These are phyloP conservation scores for Phaeoacremonium minimum DNA, from an alignment of 2,329 filamentous ascomycete genomes.

Conservation along the genomic window DNA sequence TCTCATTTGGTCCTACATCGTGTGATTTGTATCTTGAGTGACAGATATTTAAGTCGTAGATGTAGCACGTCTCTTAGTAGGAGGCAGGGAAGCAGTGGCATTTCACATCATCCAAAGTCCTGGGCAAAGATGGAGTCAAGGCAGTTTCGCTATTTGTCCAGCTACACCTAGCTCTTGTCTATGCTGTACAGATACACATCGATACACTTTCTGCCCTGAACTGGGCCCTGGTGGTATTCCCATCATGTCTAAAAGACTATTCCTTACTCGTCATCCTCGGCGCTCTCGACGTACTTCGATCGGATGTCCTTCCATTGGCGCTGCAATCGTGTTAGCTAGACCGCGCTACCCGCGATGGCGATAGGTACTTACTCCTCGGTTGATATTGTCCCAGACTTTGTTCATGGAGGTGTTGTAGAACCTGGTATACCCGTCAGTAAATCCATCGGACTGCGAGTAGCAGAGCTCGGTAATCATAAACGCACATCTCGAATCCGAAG, in stretches of 20 bases:
- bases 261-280: slow-evolving; percentile 60
- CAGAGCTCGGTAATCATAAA: slow-evolving; percentile 15
- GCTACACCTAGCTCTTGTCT: no score
- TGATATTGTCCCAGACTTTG: slow-evolving; percentile 84
- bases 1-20: no score
- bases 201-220: no score
- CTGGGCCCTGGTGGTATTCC: no score
- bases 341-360: slow-evolving; percentile 43
- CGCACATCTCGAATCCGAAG: slow-evolving; percentile 93
- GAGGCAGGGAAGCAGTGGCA: no score
- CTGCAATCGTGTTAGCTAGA: slow-evolving; percentile 41
- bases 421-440: slow-evolving; percentile 40
- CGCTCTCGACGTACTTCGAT: slow-evolving; percentile 72
- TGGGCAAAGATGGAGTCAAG: no score
- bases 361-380: slow-evolving; percentile 55
- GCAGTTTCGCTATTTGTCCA: no score
- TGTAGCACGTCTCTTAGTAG: no score
- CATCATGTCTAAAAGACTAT: no score
- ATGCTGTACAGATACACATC: slow-evolving; percentile 10
- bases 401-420: slow-evolving; percentile 79
- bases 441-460: neutral
- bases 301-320: slow-evolving; percentile 99
- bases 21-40: no score
- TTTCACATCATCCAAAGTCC: no score
- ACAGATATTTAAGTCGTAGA: no score